Base-by-base conservation (phyloP, 2,329 filamentous ascomycete genomes). In the Epichloe typhina region DNA sequence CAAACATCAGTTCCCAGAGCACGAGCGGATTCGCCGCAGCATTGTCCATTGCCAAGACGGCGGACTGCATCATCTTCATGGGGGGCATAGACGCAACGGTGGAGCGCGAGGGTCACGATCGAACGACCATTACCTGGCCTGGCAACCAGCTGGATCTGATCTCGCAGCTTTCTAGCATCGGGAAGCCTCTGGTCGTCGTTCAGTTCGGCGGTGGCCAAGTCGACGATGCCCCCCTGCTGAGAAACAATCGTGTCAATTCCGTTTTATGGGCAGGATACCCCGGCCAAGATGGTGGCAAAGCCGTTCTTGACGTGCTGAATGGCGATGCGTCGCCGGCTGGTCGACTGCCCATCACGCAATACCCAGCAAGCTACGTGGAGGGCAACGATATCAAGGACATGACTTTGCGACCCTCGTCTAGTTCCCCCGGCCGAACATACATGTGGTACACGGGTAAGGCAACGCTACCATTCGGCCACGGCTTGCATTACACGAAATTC, bases 261-360 rank as follows among this genome's bases (percentile, higher is more conserved):
- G 59, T 82, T 0, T 56, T 82, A 0, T 82, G 79, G 79, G 74
- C 67, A 0, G 76, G 77, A 0, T 82, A 79, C 51, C 79, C 79
- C 0, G 78, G 79, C 1, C 78, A 82, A 61, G 72, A 74, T 39
- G 79, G 79, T 12, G 79, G 79, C 2, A 62, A 64, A 8, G 79
- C 78, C 0, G 58, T 82, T 11, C 63, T 80, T 46, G 69, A 80
- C 52, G 66, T 81, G 50, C 57, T 82, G 35, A 73, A 69, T 8
- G 79, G 79, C 2, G 65, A 64, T 3, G 62, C 60, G 2, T 66
- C 74, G 0, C 75, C 75, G 2, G 77, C 76, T 7, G 79, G 75
- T 1, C 66, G 78, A 39, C 59, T 81, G 4, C 74, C 77, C 0
- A 63, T 74, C 2, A 81, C 77, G 1, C 71, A 77, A 58, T 82